Base-by-base conservation (phyloP, 257 asterid species). In the Ilex aquifolium region DNA sequence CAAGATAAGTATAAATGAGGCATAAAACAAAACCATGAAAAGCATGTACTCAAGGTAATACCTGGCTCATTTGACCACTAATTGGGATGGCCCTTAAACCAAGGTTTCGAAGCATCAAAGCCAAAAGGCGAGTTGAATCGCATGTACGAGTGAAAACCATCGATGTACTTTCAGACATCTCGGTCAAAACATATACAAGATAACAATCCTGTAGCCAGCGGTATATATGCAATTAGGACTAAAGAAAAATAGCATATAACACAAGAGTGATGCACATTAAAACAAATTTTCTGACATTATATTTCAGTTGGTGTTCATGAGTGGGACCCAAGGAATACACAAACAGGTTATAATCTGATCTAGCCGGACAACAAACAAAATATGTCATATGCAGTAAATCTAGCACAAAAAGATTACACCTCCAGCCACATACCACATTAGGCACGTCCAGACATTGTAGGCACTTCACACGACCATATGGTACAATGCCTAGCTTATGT, bases 31-130 rank as follows among this genome's bases (percentile, higher is more conserved):
- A n/a, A n/a, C n/a, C n/a, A n/a, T n/a, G 40, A 44, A 3, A 29
- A 44, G 50, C 59, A 65, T 39, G 40, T 36, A 36, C 3, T 36
- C 40, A 36, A 36, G 7, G 3, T 36, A 3, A 62, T 71, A 93
- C 99, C 95, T 87, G 97, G 57, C 73, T 83, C 99, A 93, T 87
- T 55, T 93, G 99, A 63, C 99, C 97, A 74, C 90, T 93, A 63
- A 93, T 93, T 40, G 97, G 96, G 64, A 93, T 87, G 55, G 97
- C 94, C 57, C 82, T 76, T 49, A 89, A 74, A 53, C 95, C 96
- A 71, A 87, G 96, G 67, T 84, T 85, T 53, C 95, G 85, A 60
- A 87, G 97, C 70, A 87, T 70, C 68, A 77, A 63, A 9, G 97
- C 91, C 78, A 89, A 74, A 54, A 86, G 84, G 7, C 77, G 74